A percentile compares a stretch with the other conserved stretches of the same genome.
Evolutionary conservation across 2,329 filamentous ascomycete genomes (phyloP).

Genomic region (Sporothrix schenckii): DNA sequence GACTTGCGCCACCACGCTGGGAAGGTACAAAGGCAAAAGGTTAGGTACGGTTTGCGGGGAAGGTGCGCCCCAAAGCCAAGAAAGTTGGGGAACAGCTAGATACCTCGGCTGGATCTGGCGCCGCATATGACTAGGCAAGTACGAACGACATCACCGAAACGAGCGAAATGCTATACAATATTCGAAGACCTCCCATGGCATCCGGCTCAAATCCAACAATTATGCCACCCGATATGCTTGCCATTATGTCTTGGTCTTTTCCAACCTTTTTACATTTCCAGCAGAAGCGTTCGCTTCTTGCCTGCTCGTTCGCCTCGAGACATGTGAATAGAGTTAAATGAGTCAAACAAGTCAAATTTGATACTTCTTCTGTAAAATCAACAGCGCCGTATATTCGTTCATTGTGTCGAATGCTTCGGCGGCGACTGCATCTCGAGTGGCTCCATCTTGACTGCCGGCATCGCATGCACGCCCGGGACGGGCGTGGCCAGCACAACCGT

Average conservation of each 20-base stretch:
- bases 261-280: not conserved
- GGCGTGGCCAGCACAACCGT: constrained; percentile 76
- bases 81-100: constrained; percentile 15
- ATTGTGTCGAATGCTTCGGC: not conserved
- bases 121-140: constrained; percentile 18
- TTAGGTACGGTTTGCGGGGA: not conserved
- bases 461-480: constrained; percentile 50
- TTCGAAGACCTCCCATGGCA: not conserved
- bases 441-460: not conserved
- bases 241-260: not conserved
- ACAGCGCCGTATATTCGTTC: not conserved
- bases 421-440: not conserved
- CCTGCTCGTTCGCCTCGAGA: not conserved
- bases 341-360: no score
- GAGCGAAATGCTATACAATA: not conserved
- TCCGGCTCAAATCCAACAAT: not conserved
- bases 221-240: not conserved
- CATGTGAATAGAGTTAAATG: no score
- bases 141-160: not conserved
- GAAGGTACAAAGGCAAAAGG: no score
- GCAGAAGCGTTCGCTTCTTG: no score
- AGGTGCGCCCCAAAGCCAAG: not conserved
- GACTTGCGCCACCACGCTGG: constrained; percentile 9
- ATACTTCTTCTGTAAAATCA: no score
- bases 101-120: constrained; percentile 30